Evolutionary conservation across 2,329 filamentous ascomycete genomes (phyloP).

Genomic region (Diaporthe longicolla): DNA sequence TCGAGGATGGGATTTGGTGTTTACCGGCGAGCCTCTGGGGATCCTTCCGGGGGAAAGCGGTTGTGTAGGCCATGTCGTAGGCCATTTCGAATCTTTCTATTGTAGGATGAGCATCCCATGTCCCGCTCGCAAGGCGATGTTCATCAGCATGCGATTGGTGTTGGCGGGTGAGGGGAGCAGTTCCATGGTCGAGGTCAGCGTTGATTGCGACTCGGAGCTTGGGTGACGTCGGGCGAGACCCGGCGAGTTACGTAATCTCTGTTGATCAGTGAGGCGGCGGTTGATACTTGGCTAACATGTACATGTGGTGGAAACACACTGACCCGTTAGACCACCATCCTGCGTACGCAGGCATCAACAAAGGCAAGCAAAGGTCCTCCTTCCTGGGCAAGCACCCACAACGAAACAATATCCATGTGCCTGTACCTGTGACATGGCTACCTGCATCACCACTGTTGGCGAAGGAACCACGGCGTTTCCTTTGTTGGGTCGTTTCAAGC

Average conservation of each 20-base stretch:
- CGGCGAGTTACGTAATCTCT: constrained; percentile 13
- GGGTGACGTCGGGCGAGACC: background rate
- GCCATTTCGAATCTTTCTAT: constrained; percentile 38
- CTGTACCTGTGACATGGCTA: too few relatives aligned
- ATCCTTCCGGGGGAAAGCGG: constrained; percentile 33
- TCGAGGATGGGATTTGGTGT: background rate
- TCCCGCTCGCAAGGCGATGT: constrained; percentile 4
- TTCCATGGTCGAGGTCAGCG: too few relatives aligned
- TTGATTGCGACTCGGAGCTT: background rate
- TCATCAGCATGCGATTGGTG: background rate
- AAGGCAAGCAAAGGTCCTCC: too few relatives aligned
- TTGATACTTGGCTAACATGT: background rate
- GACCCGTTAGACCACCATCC: background rate
- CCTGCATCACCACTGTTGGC: too few relatives aligned
- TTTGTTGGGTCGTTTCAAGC: too few relatives aligned
- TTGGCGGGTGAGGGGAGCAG: background rate
- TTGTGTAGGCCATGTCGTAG: constrained; percentile 39
- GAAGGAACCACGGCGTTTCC: too few relatives aligned
- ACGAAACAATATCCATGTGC: too few relatives aligned
- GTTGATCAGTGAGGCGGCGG: too few relatives aligned
- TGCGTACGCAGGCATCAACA: too few relatives aligned
- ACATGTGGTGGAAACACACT: fast-evolving
- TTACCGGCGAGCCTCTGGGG: constrained; percentile 41
- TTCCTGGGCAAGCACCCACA: too few relatives aligned
- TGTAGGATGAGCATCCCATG: constrained; percentile 33